Percentiles rank a stretch among this genome's conserved stretches.
These are phyloP conservation scores for Gossypium gossypioides DNA, from an alignment of 441 rosid species.

Conservation along the genomic window DNA sequence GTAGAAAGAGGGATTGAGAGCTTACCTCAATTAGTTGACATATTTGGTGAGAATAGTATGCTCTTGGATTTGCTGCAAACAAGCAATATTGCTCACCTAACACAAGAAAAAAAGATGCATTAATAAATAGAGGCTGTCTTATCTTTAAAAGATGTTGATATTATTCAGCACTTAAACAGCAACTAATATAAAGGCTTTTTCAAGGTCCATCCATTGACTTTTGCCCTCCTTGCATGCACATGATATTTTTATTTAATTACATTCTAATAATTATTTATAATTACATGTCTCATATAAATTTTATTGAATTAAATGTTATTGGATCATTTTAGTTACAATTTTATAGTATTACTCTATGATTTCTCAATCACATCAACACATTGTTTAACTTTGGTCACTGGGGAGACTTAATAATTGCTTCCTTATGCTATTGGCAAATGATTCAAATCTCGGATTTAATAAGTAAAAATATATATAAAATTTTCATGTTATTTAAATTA, in stretches of 20 bases:
- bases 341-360: too few species aligned
- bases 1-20: not conserved
- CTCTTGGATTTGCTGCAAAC: constrained; percentile 6
- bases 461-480: too few species aligned
- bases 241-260: not conserved
- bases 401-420: too few species aligned
- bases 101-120: constrained; percentile 13
- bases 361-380: too few species aligned
- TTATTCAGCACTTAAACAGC: constrained; percentile 1
- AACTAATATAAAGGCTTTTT: not conserved
- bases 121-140: constrained; percentile 5
- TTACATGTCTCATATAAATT: too few species aligned
- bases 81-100: constrained; percentile 10
- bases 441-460: too few species aligned
- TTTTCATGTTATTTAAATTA: too few species aligned
- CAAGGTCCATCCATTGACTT: constrained; percentile 23
- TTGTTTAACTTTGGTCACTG: too few species aligned
- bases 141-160: constrained; percentile 10
- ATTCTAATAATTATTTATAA: too few species aligned
- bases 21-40: constrained; percentile 18
- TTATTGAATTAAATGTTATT: too few species aligned
- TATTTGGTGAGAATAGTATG: constrained; percentile 7
- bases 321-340: too few species aligned
- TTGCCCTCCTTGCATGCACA: constrained; percentile 6
- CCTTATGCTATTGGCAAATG: too few species aligned